Evolutionary conservation across 148 eudicot genomes (phyloP), one percentile per base, ranked within the genome.

Genomic region (Rhododendron griersonianum): DNA sequence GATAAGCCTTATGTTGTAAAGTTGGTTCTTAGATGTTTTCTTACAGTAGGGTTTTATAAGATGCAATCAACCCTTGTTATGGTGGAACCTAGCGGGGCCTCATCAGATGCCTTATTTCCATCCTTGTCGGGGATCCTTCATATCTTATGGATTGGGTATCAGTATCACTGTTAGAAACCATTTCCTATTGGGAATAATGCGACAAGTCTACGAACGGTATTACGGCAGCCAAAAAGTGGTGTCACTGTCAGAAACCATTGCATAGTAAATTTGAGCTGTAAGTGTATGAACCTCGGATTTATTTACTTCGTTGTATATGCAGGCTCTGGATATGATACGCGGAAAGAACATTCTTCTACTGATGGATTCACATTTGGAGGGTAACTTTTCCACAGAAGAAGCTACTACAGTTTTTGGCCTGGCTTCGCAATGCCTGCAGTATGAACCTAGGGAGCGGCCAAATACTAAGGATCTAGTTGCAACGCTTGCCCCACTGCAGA

Each of bases 281-380:
- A 25, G 10, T 73, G 13, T 11, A 71, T 84, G 11, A 83, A 85
- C 14, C 33, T 44, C 4, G 37, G 51, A 25, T 50, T 75, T 13
- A 71, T 84, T 84, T 30, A 86, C 4, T 53, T 87, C 15, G 14
- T 41, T 78, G 77, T 71, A 8, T 23, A 61, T 89, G 89, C 95
- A 96, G 98, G 98, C 98, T 63, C 94, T 96, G 61, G 98, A 96
- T 84, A 96, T 96, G 98, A 96, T 95, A 85, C 91, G 94, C n/a
- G 98, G 98, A 53, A 90, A 95, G 91, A 94, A 95, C 87, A 93
- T 96, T 75, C 90, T 86, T 85, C 87, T 87, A 28, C 85, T 94
- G 76, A 96, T 95, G 98, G 98, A 96, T 86, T 96, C 98, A 74
- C 98, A 96, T 92, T 91, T 96, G 91, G 98, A 94, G 91, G 98